Base-by-base conservation (phyloP, 495 filamentous ascomycete species). In the Mytilinidion resinicola region DNA sequence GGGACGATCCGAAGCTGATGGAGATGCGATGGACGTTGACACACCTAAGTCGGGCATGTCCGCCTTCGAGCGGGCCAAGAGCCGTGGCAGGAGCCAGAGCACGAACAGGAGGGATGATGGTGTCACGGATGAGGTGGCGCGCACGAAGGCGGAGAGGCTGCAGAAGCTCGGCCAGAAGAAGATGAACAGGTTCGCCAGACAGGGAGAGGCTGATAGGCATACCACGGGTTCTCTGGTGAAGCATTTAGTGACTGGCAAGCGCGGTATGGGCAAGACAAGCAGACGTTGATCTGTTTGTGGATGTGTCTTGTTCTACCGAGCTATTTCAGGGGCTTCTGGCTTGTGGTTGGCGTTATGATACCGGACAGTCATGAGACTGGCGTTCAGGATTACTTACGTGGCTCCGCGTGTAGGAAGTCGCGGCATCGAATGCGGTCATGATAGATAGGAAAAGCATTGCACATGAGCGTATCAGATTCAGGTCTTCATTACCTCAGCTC, bases 121-220 rank as follows among this genome's bases (percentile, higher is more conserved):
- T 76, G 82, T 90, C 11, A 74, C 72, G 44, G 77, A 83, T 56
- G 77, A 76, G 66, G 70, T 68, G 41, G 76, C 80, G 34, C 80
- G 90, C 59, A 81, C 75, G 21, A 91, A 90, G 78, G 91, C 88
- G 15, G 95, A 96, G 71, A 84, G 85, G 65, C 73, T 90, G 69
- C 78, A 80, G 64, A 97, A 96, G 80, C 72, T 98, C 67, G 80
- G 85, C 62, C 93, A 98, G 84, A 90, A 91, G 81, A 89, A 90
- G 85, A 96, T 95, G 91, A 97, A 98, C 77, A 80, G 92, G 59
- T 92, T 95, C 88, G 93, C 93, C 43, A 84, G 91, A 70, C 85
- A 88, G 78, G 93, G 93, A 75, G 93, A 98, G 78, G 91, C 90
- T 38, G 93, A 98, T 82, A 81, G 93, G 69, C 95, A 97, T 76